Conservation (phyloP, 768 basidiomycete genomes). For the Tricholomella constricta region DNA sequence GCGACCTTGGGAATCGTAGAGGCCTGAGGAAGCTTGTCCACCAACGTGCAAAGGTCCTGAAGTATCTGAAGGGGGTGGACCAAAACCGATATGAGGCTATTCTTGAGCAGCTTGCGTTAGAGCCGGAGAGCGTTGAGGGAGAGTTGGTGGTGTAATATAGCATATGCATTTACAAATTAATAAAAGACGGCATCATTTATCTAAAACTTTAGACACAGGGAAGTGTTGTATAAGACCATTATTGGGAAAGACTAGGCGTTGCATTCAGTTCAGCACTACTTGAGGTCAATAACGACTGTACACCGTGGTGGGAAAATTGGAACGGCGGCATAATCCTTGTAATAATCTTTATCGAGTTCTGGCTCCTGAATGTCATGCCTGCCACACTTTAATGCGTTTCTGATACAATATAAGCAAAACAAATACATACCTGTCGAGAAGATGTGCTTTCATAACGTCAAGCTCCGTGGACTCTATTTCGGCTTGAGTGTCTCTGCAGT, state of each 20-base stretch:
- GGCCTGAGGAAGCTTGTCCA: conserved; percentile 80
- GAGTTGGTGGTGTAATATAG: conserved; percentile 68
- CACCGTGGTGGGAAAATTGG: not conserved
- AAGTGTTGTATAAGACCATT: not conserved
- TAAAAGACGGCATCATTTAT: not conserved
- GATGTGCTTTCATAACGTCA: conserved; percentile 32
- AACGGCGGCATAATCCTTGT: conserved; percentile 24
- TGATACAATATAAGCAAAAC: not conserved
- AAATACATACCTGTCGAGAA: conserved; percentile 21
- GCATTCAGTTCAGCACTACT: not conserved
- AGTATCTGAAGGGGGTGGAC: conserved; percentile 69
- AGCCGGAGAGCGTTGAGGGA: conserved; percentile 82
- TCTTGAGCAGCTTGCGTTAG: conserved; percentile 74
- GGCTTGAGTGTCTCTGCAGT: conserved; percentile 40
- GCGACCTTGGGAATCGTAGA: conserved; percentile 77
- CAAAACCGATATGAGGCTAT: conserved; percentile 73
- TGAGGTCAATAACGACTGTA: not conserved
- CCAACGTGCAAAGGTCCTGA: conserved; percentile 78
- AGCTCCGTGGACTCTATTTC: conserved; percentile 34
- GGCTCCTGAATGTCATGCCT: conserved; percentile 24
- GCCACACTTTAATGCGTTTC: not conserved
- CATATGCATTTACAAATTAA: conserved; percentile 3
- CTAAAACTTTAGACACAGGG: not conserved
- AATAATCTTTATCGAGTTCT: conserved; percentile 30
- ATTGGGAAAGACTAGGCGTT: not conserved